Evolutionary conservation across 1,284 basidiomycete genomes (phyloP), one percentile per base, ranked within the genome.

Genomic region (Rhodofomes roseus): DNA sequence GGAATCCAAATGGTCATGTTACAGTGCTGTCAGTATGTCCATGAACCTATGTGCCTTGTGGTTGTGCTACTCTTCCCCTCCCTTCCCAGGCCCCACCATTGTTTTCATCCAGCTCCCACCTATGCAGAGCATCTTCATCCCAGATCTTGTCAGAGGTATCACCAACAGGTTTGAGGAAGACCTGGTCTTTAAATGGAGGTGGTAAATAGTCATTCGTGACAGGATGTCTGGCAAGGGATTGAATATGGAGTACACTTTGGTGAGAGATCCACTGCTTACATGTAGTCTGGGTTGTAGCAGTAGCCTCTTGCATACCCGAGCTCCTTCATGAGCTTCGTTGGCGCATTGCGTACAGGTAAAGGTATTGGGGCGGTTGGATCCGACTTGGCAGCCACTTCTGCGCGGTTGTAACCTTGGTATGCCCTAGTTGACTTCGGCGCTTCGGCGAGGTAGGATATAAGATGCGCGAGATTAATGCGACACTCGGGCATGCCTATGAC

Each of bases 401-500:
- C 90, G 22, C 81, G 78, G n/a, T 82, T 82, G 72, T 93, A 94
- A 0, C 85, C 93, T 56, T 85, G 84, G 67, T 93, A 93, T 1
- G 88, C 73, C 27, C 94, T 81, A 0, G 92, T 94, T 27, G 87
- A 91, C 71, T 96, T 96, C 0, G 87, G 87, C 1, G 89, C 86
- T 72, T 95, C 92, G 16, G 91, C 81, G 48, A 96, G 83, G 73
- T 92, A 93, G 20, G 89, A 83, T 6, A 95, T 87, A 50, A 89
- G 81, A 70, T 96, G 93, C 1, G 90, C 90, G 34, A 93, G 80
- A 66, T 87, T 88, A 65, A 89, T 88, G 54, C 86, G 79, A 70
- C 87, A 89, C 67, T 93, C 91, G 0, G 94, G 93, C 83, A 95
- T 87, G 7, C 94, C 94, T 51, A 96, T 86, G 1, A 84, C 79